Base-by-base conservation (phyloP, 2,329 filamentous ascomycete genomes). In the Didymella segeticola region DNA sequence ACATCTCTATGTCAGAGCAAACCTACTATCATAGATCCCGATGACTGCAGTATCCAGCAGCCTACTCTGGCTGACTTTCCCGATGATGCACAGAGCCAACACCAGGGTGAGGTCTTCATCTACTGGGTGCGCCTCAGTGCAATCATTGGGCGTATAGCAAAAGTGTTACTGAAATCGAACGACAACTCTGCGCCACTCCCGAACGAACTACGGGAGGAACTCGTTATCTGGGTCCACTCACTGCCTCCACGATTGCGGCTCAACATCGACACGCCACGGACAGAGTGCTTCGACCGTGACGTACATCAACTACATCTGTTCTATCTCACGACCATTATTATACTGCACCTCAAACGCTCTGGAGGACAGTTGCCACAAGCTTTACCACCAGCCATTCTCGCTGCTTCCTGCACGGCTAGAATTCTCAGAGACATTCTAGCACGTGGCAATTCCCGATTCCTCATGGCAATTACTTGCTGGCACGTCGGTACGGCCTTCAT, bases 381-480 rank as follows among this genome's bases (percentile, higher is more conserved):
- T 15, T 41, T 66, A 10, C 63, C 61, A 34, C 63, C 63, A 3
- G 61, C 61, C 14, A 63, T 66, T 20, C 45, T 66, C 12, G 63
- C 63, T 4, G 63, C 63, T 3, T 66, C 61, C 15, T 66, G 63
- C 22, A 63, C 61, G 2, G 63, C 63, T 8, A 53, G 63, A 9
- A 61, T 66, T 10, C 41, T 66, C 5, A 53, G 53, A 30, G 63
- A 66, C 20, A 61, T 66, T 17, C 52, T 66, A 17, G 61, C 63
- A 1, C 55, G 63, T n/a, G 63, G 63, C 5, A 63, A 63, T 25
- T 63, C 61, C 9, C 45, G 63, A 12, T 66, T 62, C 23, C 54
- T 66, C 1, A 66, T 66, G 61, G 63, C 63, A 1, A 66, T 66
- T 4, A 66, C 63, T 12, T 66, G 63, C 20, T 66, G 61, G 63